Evolutionary conservation across 1,139 yeast genomes (phyloP), one percentile per base, ranked within the genome.

Genomic region (Geotrichum klebahnii): DNA sequence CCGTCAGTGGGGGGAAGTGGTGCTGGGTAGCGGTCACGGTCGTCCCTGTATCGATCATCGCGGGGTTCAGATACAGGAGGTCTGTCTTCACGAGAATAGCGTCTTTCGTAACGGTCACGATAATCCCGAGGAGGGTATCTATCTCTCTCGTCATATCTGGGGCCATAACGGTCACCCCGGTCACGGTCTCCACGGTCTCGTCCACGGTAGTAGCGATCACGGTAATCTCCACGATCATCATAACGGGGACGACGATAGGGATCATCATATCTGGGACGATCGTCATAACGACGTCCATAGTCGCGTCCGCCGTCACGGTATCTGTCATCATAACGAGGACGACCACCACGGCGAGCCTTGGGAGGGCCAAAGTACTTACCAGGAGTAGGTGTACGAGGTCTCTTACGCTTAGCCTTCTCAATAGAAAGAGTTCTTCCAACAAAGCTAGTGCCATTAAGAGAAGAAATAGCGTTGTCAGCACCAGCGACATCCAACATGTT

Each of bases 371-470:
- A 66, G 58, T 69, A 69, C 56, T 63, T 66, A 38, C 73, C 73
- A n/a, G 73, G 73, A 2, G 73, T 69, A 22, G 73, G 73, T 16
- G 72, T 66, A 37, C 71, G 62, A 35, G 73, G 70, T 36, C 72
- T 59, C 55, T 65, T 63, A 43, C 73, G 65, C 52, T 65, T 65
- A 35, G 73, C 73, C 53, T 61, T 61, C 48, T 69, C 72, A 36
- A 68, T 61, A 23, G 65, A 57, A 38, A 68, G 57, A 16, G 62
- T 55, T 42, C 65, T 58, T 24, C 72, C 73, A 9, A 62, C 66
- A 19, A 65, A 44, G 35, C 59, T 64, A 31, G 52, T 53, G 22
- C 71, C 71, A 42, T 63, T 59, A 28, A 68, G 58, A n/a, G 57
- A 62, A 38, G 55, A 58, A 20, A 67, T 52, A n/a, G 69, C 72